phyloP scores from a whole-genome alignment of 352 stramenopile genomes.

The Pythium biforme region DNA sequence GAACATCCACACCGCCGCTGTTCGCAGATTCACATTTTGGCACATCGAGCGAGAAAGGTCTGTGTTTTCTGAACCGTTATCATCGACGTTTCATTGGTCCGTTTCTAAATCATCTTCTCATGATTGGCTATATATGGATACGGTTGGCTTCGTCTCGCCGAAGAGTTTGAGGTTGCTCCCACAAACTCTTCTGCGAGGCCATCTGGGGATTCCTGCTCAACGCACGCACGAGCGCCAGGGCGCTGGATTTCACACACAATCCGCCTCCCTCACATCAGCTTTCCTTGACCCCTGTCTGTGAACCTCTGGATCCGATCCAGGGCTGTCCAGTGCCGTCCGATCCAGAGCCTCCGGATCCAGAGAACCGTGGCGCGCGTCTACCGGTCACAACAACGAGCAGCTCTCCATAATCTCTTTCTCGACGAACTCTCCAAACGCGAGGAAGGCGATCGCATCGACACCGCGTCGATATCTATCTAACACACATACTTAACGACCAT shows the following conservation, averaged over 20 bases:
- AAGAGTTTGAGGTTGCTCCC: not conserved
- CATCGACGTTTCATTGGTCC: constrained; percentile 20
- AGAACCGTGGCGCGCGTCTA: not conserved
- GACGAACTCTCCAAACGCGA: not conserved
- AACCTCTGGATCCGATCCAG: not conserved
- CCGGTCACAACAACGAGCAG: too few species aligned
- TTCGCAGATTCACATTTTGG: not conserved
- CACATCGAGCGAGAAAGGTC: not conserved
- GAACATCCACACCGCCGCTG: not conserved
- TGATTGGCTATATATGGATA: constrained; percentile 14
- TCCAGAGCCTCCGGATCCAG: not conserved
- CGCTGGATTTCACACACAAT: constrained; percentile 16
- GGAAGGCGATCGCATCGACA: constrained; percentile 24
- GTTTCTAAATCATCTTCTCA: constrained; percentile 9
- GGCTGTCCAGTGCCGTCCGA: constrained; percentile 1
- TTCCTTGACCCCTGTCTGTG: not conserved
- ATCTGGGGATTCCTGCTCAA: constrained; percentile 9
- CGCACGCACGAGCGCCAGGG: constrained; percentile 11
- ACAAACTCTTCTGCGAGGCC: constrained; percentile 10
- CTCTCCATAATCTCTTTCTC: constrained; percentile 22
- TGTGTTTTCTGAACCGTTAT: constrained; percentile 7
- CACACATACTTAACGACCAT: constrained; percentile 1
- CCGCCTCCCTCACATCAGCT: not conserved
- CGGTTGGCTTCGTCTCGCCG: not conserved
- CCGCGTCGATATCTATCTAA: constrained; percentile 21